Conservation (phyloP, 2,329 filamentous ascomycete genomes). For the Pseudogymnoascus sp. region DNA sequence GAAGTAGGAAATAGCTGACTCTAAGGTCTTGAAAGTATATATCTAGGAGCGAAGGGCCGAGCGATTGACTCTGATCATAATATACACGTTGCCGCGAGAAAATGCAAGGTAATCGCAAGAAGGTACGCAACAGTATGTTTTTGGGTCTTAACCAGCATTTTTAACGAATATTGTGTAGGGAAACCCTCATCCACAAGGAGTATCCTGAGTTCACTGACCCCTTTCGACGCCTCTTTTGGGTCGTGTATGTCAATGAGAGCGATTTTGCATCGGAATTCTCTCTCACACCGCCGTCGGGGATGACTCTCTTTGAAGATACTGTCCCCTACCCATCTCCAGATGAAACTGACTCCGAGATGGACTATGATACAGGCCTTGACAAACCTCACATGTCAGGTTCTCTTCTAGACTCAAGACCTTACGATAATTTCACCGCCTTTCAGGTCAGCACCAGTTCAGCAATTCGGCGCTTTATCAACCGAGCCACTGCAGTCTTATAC, state of each 20-base stretch:
- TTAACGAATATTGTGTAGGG: background rate
- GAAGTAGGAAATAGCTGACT: background rate
- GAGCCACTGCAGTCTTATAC: conserved; percentile 26
- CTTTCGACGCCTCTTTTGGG: conserved; percentile 25
- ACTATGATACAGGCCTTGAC: background rate
- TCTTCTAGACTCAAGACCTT: background rate
- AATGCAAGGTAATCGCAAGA: conserved; percentile 22
- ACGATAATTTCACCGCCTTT: conserved; percentile 24
- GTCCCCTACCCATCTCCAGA: conserved; percentile 20
- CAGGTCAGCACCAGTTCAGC: conserved; percentile 28
- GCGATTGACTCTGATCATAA: conserved; percentile 23
- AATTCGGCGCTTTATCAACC: conserved; percentile 26
- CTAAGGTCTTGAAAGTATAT: conserved; percentile 16
- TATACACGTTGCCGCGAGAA: conserved; percentile 23
- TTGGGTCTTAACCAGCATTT: background rate
- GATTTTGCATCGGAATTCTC: conserved; percentile 28
- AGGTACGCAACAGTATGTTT: background rate
- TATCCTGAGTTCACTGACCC: conserved; percentile 17
- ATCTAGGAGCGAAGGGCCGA: conserved; percentile 20
- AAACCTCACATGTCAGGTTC: conserved; percentile 5
- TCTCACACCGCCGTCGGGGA: conserved; percentile 23
- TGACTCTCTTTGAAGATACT: conserved; percentile 25
- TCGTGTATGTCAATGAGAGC: conserved; percentile 26
- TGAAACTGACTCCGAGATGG: background rate
- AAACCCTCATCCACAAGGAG: background rate